Percentiles rank a stretch among this genome's conserved stretches.
Conservation (phyloP, 306 rosid genomes). For the Trifolium repens region DNA sequence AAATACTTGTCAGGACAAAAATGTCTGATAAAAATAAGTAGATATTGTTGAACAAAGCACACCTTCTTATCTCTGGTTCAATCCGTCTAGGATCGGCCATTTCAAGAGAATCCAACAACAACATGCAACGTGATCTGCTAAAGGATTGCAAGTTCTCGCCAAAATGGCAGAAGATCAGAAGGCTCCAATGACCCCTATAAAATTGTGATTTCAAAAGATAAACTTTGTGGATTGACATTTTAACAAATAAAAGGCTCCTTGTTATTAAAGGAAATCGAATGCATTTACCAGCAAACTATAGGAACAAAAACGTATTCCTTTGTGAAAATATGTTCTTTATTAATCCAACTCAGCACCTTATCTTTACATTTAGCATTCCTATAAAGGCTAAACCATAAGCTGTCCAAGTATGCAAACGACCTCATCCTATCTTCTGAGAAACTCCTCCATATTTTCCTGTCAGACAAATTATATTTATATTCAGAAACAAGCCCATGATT, state of each 20-base stretch:
- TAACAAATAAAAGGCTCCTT: not conserved
- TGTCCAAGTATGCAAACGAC: constrained; percentile 60
- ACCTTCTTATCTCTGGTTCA: constrained; percentile 80
- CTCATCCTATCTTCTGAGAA: constrained; percentile 63
- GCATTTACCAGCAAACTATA: constrained; percentile 76
- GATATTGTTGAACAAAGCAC: constrained; percentile 37
- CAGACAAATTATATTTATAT: constrained; percentile 33
- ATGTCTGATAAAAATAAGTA: constrained; percentile 20
- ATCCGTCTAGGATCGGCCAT: constrained; percentile 61
- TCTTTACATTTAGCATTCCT: constrained; percentile 43
- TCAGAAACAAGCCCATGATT: constrained; percentile 33
- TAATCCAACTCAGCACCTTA: constrained; percentile 78
- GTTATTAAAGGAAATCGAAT: constrained; percentile 2
- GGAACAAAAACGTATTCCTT: constrained; percentile 86
- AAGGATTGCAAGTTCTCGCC: constrained; percentile 56
- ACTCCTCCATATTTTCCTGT: constrained; percentile 71
- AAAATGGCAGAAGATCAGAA: constrained; percentile 79
- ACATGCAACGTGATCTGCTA: constrained; percentile 64
- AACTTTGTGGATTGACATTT: constrained; percentile 27
- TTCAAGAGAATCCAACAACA: constrained; percentile 81
- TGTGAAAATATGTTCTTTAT: constrained; percentile 61
- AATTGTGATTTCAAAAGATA: constrained; percentile 37
- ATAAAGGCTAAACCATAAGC: constrained; percentile 73
- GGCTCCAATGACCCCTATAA: constrained; percentile 79
- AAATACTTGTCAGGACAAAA: not conserved